A percentile compares a stretch with the other conserved stretches of the same genome.
Conservation (phyloP, 2,329 filamentous ascomycete species). For the Pezizomycotina sp. region DNA sequence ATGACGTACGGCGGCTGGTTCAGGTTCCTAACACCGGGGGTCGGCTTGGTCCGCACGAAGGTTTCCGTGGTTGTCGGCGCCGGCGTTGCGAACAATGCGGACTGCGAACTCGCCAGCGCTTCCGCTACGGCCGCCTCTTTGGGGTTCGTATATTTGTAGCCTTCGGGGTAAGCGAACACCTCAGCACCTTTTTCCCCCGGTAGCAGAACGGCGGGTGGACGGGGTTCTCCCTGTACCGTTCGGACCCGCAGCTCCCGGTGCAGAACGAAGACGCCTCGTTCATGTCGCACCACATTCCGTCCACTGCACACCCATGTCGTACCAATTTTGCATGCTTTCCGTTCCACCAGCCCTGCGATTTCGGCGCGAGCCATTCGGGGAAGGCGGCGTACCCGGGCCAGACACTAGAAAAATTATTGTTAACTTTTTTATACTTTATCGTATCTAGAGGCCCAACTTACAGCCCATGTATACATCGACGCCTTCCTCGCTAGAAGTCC, state of each 20-base stretch:
- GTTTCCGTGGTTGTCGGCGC: constrained; percentile 7
- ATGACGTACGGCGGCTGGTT: constrained; percentile 63
- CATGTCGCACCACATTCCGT: constrained; percentile 44
- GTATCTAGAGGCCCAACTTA: too few species aligned
- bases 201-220: constrained; percentile 49
- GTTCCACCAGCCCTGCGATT: constrained; percentile 53
- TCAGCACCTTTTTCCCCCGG: constrained; percentile 49
- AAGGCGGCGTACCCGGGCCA: constrained; percentile 61
- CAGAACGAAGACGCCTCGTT: constrained; percentile 43
- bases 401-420: too few species aligned
- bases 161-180: constrained; percentile 48
- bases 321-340: constrained; percentile 50
- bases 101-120: constrained; percentile 28
- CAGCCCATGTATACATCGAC: too few species aligned
- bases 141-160: constrained; percentile 50
- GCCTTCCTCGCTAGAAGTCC: too few species aligned
- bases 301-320: constrained; percentile 40
- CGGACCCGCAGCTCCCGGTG: constrained; percentile 42
- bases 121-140: constrained; percentile 48
- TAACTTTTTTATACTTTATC: too few species aligned
- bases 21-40: constrained; percentile 47
- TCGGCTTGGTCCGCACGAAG: too few species aligned
- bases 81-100: constrained; percentile 1
- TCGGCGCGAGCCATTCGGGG: constrained; percentile 60
- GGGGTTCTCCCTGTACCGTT: constrained; percentile 48